A percentile compares a stretch with the other conserved stretches of the same genome.
phyloP scores from a whole-genome alignment of 1,139 yeast genomes.

The Debaryomyces udenii region DNA sequence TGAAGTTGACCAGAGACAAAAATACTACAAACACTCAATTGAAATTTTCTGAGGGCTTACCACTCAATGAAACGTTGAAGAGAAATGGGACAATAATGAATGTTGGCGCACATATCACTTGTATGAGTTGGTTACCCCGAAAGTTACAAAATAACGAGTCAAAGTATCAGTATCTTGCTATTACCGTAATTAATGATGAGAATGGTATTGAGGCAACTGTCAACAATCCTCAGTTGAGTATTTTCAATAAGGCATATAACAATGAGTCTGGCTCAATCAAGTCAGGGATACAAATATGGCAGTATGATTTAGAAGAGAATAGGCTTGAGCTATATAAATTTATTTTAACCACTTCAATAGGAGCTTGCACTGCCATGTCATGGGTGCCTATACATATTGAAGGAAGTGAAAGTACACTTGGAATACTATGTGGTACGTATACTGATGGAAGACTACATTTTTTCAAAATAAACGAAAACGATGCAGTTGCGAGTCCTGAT shows the following conservation, averaged over 20 bases:
- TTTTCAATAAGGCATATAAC: slow-evolving; percentile 24
- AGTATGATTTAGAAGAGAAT: slow-evolving; percentile 33
- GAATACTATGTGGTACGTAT: slow-evolving; percentile 56
- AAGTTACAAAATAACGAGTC: slow-evolving; percentile 12
- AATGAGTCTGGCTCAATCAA: slow-evolving; percentile 19
- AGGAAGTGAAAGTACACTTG: slow-evolving; percentile 31
- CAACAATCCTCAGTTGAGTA: slow-evolving; percentile 36
- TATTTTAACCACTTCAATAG: slow-evolving; percentile 47
- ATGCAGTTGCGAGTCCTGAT: slow-evolving; percentile 15
- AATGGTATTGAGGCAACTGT: slow-evolving; percentile 27
- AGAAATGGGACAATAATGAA: slow-evolving; percentile 52
- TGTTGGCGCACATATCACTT: slow-evolving; percentile 59
- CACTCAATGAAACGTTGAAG: slow-evolving; percentile 17
- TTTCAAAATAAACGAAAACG: slow-evolving; percentile 36
- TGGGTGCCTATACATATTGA: slow-evolving; percentile 48
- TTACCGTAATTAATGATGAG: slow-evolving; percentile 44
- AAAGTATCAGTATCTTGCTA: slow-evolving; percentile 48
- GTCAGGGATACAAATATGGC: slow-evolving; percentile 53
- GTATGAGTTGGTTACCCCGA: slow-evolving; percentile 56
- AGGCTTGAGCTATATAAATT: slow-evolving; percentile 30
- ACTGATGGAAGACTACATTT: slow-evolving; percentile 67
- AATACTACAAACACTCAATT: slow-evolving; percentile 1
- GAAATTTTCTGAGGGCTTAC: slow-evolving; percentile 12
- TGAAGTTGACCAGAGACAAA: slow-evolving; percentile 3
- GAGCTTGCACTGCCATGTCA: slow-evolving; percentile 54